A percentile compares a stretch with the other conserved stretches of the same genome.
Evolutionary conservation across 2,329 filamentous ascomycete species (phyloP).

Genomic region (Arachnomyces sp.): DNA sequence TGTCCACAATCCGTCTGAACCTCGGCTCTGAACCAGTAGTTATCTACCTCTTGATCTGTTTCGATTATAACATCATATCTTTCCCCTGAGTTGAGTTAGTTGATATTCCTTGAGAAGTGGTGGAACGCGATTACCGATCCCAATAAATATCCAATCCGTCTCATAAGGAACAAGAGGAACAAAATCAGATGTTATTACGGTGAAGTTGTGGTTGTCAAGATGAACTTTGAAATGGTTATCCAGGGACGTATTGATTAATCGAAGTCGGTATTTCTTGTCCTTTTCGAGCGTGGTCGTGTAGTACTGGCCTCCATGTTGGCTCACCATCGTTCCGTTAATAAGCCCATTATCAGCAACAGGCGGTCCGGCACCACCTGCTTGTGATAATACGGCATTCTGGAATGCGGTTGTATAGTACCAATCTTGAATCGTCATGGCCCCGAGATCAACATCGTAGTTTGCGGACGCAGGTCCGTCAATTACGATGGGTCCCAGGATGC

Average conservation of each 20-base stretch:
- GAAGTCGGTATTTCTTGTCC: constrained; percentile 3
- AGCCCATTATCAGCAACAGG: constrained; percentile 4
- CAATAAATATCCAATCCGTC: constrained; percentile 9
- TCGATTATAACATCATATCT: constrained; percentile 42
- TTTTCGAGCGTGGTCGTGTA: background rate
- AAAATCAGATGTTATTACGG: constrained; percentile 6
- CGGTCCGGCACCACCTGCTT: background rate
- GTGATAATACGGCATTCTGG: constrained; percentile 1
- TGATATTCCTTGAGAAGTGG: constrained; percentile 6
- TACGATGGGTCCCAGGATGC: constrained; percentile 50
- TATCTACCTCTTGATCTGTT: constrained; percentile 28
- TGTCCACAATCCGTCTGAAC: constrained; percentile 3
- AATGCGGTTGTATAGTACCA: constrained; percentile 51
- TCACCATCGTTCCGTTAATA: constrained; percentile 8
- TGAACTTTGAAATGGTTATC: constrained; percentile 7
- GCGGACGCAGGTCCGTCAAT: constrained; percentile 54
- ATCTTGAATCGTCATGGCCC: constrained; percentile 53
- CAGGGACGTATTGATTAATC: constrained; percentile 6
- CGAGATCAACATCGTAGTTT: constrained; percentile 58
- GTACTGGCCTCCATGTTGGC: constrained; percentile 2
- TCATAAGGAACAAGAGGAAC: constrained; percentile 4
- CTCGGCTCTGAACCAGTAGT: constrained; percentile 36
- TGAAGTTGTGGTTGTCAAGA: constrained; percentile 10
- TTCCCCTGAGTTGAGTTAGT: constrained; percentile 20
- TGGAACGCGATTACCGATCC: constrained; percentile 6